A percentile compares a stretch with the other conserved stretches of the same genome.
These are phyloP conservation scores for Zoysia japonica DNA, from an alignment of 176 grass and related monocot species.

Conservation along the genomic window DNA sequence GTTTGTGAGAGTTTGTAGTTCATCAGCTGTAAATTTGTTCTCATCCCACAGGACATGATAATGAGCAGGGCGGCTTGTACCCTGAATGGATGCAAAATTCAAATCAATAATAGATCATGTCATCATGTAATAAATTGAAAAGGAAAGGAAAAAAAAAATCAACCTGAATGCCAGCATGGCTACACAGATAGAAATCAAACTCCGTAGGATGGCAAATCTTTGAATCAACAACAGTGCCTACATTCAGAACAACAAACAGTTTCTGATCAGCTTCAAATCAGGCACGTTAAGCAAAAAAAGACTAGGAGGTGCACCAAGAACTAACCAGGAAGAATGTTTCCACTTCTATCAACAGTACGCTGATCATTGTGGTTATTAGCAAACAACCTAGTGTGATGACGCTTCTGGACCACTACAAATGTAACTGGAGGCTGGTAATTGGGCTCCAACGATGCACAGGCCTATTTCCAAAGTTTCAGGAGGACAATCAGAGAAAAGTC, in stretches of 20 bases:
- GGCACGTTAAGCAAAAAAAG: not conserved
- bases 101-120: slow-evolving; percentile 30
- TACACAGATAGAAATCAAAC: slow-evolving; percentile 97
- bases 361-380: slow-evolving; percentile 88
- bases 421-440: slow-evolving; percentile 99
- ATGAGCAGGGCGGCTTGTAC: slow-evolving; percentile 91
- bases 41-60: slow-evolving; percentile 98
- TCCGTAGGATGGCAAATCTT: slow-evolving; percentile 99
- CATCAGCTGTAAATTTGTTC: slow-evolving; percentile 97
- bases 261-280: slow-evolving; percentile 4
- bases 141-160: not conserved
- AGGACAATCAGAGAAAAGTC: not conserved
- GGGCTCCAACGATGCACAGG: slow-evolving; percentile 85
- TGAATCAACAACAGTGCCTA: slow-evolving; percentile 92
- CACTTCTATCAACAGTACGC: slow-evolving; percentile 73
- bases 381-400: slow-evolving; percentile 93
- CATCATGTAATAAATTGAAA: not conserved
- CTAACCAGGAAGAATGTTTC: slow-evolving; percentile 96
- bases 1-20: slow-evolving; percentile 85
- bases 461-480: slow-evolving; percentile 44
- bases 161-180: slow-evolving; percentile 98
- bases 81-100: slow-evolving; percentile 42
- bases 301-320: not conserved
- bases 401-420: slow-evolving; percentile 96
- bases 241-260: slow-evolving; percentile 19